Evolutionary conservation across 805 yeast species (phyloP).

Genomic region (Pichia gijzeniarum): DNA sequence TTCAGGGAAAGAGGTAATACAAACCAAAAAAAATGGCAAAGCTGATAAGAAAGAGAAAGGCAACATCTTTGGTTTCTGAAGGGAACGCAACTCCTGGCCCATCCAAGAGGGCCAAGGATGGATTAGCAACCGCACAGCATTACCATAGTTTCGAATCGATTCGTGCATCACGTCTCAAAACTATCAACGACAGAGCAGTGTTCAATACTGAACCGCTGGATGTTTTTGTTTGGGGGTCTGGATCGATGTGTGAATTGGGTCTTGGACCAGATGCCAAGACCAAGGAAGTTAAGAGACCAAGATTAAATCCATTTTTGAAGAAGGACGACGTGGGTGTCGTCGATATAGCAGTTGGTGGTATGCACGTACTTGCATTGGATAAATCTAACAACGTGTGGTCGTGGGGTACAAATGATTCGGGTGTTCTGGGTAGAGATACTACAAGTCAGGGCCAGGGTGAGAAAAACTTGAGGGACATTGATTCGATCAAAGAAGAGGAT

Average conservation of each 20-base stretch:
- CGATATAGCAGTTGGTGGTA: conserved; percentile 91
- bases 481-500: conserved; percentile 50
- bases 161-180: conserved; percentile 44
- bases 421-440: conserved; percentile 85
- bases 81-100: conserved; percentile 20
- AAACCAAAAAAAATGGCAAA: conserved; percentile 40
- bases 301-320: conserved; percentile 73
- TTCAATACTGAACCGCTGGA: conserved; percentile 48
- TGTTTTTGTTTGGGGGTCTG: conserved; percentile 92
- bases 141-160: conserved; percentile 37
- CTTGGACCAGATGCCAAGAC: conserved; percentile 92
- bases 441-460: conserved; percentile 48
- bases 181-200: conserved; percentile 36
- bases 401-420: conserved; percentile 96
- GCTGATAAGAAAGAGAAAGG: conserved; percentile 22
- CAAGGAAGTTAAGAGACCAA: conserved; percentile 92
- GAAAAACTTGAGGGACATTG: conserved; percentile 64
- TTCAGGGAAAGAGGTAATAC: background rate
- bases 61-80: conserved; percentile 16
- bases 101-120: conserved; percentile 28
- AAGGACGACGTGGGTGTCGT: conserved; percentile 64
- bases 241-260: conserved; percentile 96
- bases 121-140: conserved; percentile 13
- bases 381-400: conserved; percentile 80
- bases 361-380: conserved; percentile 86